These are phyloP conservation scores for Globisporangium apiculatum DNA, from an alignment of 352 stramenopile species.

Conservation along the genomic window DNA sequence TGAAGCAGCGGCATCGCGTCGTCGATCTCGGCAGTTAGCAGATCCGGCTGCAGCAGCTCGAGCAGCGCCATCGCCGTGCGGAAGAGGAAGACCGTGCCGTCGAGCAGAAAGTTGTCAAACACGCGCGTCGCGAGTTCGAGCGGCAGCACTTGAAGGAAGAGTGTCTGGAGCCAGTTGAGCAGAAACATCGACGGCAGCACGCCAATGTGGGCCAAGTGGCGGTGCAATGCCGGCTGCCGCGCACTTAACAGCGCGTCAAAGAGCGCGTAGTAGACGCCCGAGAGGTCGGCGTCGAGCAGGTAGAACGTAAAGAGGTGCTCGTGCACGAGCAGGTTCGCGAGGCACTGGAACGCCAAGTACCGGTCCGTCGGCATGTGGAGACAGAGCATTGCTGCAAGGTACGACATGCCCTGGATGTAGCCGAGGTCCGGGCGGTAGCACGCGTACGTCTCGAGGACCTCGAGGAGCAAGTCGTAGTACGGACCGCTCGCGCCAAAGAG, in stretches of 20 bases:
- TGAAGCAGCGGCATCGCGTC: constrained; percentile 70
- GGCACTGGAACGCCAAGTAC: constrained; percentile 78
- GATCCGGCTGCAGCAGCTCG: constrained; percentile 42
- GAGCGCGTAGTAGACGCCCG: constrained; percentile 72
- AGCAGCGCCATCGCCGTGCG: constrained; percentile 77
- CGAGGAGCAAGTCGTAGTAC: constrained; percentile 69
- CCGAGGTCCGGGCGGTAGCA: constrained; percentile 83
- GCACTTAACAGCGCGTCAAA: constrained; percentile 66
- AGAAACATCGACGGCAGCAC: constrained; percentile 77
- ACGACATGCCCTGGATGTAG: constrained; percentile 89
- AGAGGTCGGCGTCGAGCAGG: constrained; percentile 71
- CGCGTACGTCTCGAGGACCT: constrained; percentile 83
- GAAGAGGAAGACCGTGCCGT: constrained; percentile 83
- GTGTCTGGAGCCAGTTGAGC: constrained; percentile 86
- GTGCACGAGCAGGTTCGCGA: constrained; percentile 84
- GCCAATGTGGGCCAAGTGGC: constrained; percentile 50
- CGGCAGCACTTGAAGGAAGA: constrained; percentile 79
- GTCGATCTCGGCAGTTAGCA: constrained; percentile 66
- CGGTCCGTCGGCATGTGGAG: constrained; percentile 81
- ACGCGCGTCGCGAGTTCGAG: constrained; percentile 67
- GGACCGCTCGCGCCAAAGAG: constrained; percentile 70
- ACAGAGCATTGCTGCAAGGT: constrained; percentile 78
- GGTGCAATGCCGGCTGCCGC: constrained; percentile 39
- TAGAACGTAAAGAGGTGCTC: constrained; percentile 88
- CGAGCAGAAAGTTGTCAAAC: constrained; percentile 81